These are phyloP conservation scores for Hanseniaspora gamundiae DNA, from an alignment of 1,139 yeast species.

Conservation along the genomic window DNA sequence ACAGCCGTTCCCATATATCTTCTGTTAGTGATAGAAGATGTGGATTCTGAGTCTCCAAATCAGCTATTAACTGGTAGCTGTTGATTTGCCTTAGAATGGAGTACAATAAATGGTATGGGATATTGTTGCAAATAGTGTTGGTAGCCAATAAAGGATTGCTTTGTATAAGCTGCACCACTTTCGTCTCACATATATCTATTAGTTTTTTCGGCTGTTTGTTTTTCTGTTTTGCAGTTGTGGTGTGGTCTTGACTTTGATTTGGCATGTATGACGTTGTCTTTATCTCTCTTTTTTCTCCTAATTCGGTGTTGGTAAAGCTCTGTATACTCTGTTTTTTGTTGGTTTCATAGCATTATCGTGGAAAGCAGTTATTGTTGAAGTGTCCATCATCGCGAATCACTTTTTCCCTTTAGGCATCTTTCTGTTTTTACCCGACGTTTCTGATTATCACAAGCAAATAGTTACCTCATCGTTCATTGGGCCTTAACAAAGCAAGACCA, in stretches of 20 bases:
- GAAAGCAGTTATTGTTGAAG: too few species aligned
- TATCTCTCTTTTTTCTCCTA: too few species aligned
- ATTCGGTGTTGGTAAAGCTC: too few species aligned
- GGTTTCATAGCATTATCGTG: too few species aligned
- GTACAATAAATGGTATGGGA: not conserved
- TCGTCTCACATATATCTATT: not conserved
- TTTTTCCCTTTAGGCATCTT: too few species aligned
- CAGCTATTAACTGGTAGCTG: not conserved
- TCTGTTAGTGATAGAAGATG: constrained; percentile 21
- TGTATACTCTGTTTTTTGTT: too few species aligned
- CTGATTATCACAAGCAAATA: too few species aligned
- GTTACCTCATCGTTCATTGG: too few species aligned
- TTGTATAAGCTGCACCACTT: not conserved
- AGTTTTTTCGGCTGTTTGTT: not conserved
- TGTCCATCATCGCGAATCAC: too few species aligned
- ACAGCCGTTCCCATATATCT: constrained; percentile 35
- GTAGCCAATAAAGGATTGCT: not conserved
- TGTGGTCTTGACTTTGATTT: not conserved
- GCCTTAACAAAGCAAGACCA: too few species aligned
- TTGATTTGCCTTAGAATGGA: not conserved
- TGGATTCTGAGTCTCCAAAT: not conserved
- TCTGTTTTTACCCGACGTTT: too few species aligned
- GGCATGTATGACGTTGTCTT: too few species aligned
- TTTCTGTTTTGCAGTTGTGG: not conserved
- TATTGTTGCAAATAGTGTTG: not conserved